A percentile compares a stretch with the other conserved stretches of the same genome.
Conservation (phyloP, 345 rosid species). For the Diplotaxis tenuifolia region DNA sequence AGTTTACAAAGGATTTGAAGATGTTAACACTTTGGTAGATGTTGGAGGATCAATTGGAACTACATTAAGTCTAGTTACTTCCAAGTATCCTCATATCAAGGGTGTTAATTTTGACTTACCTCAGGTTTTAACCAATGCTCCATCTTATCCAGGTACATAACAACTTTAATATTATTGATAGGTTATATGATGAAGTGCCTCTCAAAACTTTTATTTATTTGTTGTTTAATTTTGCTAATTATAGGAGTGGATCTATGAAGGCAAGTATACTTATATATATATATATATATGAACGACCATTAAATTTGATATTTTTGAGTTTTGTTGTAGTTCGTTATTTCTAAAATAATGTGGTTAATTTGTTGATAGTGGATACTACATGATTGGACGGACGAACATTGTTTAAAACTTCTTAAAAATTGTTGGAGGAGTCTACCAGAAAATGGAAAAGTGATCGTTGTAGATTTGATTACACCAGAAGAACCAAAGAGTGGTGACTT, state of each 20-base stretch:
- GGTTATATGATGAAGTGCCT: background rate
- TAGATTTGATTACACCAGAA: too few relatives aligned
- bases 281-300: too few relatives aligned
- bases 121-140: background rate
- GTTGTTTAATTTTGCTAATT: background rate
- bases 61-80: too few relatives aligned
- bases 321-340: background rate
- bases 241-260: constrained; percentile 80
- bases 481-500: too few relatives aligned
- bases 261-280: constrained; percentile 27
- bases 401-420: constrained; percentile 44
- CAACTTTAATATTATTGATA: background rate
- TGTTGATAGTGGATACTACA: constrained; percentile 43
- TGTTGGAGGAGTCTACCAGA: constrained; percentile 45
- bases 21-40: too few relatives aligned
- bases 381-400: constrained; percentile 45
- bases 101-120: too few relatives aligned
- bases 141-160: background rate
- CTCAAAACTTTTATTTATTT: background rate
- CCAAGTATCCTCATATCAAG: too few relatives aligned
- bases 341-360: background rate
- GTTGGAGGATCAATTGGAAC: too few relatives aligned
- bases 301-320: background rate
- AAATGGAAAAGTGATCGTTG: too few relatives aligned
- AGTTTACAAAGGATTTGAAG: too few relatives aligned